phyloP scores from a whole-genome alignment of 1,284 basidiomycete genomes.

The Cryptococcus amylolentus region DNA sequence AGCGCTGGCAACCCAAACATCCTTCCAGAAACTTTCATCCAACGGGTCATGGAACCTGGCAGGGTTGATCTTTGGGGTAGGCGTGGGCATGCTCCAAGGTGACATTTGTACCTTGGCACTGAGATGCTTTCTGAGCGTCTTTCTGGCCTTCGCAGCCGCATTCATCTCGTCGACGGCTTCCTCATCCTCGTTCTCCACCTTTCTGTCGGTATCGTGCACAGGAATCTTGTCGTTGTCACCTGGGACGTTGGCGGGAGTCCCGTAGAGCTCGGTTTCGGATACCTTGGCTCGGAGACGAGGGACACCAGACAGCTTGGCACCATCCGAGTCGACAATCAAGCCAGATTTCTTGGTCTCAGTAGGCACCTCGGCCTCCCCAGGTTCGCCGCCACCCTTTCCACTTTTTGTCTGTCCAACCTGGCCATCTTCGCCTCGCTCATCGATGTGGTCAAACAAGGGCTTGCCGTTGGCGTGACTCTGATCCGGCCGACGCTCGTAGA shows the following conservation, averaged over 20 bases:
- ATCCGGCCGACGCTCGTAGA: constrained; percentile 52
- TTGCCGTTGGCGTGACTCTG: constrained; percentile 45
- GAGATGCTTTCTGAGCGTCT: constrained; percentile 58
- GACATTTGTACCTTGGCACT: constrained; percentile 54
- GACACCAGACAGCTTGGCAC: constrained; percentile 16
- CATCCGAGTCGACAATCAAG: constrained; percentile 12
- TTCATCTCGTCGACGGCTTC: constrained; percentile 52
- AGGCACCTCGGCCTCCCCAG: constrained; percentile 28
- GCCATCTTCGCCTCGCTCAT: constrained; percentile 16
- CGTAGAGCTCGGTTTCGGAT: constrained; percentile 40
- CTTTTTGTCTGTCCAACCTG: constrained; percentile 3
- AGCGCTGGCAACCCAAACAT: constrained; percentile 79
- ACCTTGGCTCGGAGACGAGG: constrained; percentile 42
- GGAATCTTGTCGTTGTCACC: constrained; percentile 50
- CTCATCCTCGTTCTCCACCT: constrained; percentile 52
- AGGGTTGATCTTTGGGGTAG: constrained; percentile 68
- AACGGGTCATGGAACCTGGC: constrained; percentile 83
- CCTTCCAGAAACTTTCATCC: constrained; percentile 77
- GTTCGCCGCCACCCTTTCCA: background rate
- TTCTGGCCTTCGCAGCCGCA: constrained; percentile 55
- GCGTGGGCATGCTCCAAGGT: constrained; percentile 56
- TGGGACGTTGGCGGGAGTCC: constrained; percentile 59
- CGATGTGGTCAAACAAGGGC: constrained; percentile 44
- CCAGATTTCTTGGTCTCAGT: constrained; percentile 21
- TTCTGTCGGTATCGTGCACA: constrained; percentile 24